Evolutionary conservation across 768 basidiomycete species (phyloP).

Genomic region (Lactifluus piperatus): DNA sequence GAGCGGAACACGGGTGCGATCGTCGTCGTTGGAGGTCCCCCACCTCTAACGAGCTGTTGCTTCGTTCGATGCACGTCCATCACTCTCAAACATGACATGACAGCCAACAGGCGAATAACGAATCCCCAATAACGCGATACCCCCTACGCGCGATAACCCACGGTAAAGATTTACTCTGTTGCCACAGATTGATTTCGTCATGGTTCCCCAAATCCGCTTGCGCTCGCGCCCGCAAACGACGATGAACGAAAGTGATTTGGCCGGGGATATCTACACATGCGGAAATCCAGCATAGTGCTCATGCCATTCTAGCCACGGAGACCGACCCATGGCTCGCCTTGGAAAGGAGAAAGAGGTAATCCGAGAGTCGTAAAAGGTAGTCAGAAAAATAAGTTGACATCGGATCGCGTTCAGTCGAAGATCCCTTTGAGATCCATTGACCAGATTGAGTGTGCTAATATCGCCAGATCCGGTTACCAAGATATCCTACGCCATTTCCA

Average conservation of each 20-base stretch:
- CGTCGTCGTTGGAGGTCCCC: not conserved
- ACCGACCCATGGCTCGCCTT: not conserved
- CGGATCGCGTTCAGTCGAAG: slow-evolving; percentile 13
- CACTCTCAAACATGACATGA: not conserved
- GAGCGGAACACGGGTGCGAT: not conserved
- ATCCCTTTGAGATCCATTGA: not conserved
- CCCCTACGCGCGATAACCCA: not conserved
- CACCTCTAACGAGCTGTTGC: not conserved
- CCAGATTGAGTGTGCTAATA: slow-evolving; percentile 12
- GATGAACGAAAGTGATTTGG: not conserved
- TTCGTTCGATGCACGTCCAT: not conserved
- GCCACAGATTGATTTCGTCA: slow-evolving; percentile 4
- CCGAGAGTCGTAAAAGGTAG: not conserved
- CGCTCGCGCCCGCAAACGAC: not conserved
- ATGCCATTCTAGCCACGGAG: too few species aligned
- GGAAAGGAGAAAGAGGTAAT: not conserved
- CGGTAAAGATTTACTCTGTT: not conserved
- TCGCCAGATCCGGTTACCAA: slow-evolving; percentile 2
- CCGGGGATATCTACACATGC: not conserved
- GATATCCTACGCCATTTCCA: not conserved
- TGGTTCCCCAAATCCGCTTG: not conserved
- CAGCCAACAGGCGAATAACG: slow-evolving; percentile 14
- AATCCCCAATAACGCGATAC: slow-evolving; percentile 6
- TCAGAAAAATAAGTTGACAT: slow-evolving; percentile 8
- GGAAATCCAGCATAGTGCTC: not conserved